These are phyloP conservation scores for Diplodia scrobiculata DNA, from an alignment of 2,329 filamentous ascomycete genomes.

Conservation along the genomic window DNA sequence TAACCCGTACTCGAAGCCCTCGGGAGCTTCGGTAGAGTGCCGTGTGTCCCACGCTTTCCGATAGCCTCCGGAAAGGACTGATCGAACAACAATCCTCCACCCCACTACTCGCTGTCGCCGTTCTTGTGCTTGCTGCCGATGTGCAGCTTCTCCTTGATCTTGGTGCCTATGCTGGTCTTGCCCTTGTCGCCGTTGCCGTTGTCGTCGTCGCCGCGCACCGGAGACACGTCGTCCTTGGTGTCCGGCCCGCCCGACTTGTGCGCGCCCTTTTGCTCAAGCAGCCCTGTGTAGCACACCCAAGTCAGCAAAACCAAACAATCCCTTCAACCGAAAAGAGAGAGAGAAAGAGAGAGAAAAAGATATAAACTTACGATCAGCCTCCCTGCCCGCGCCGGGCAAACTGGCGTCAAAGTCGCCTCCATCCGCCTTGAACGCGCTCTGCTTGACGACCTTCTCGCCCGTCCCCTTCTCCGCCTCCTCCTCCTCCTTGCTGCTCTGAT, in stretches of 20 bases:
- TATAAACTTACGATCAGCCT: slow-evolving; percentile 62
- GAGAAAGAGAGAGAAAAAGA: background rate
- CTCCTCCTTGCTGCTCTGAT: slow-evolving; percentile 32
- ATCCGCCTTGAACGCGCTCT: slow-evolving; percentile 62
- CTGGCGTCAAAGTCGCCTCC: slow-evolving; percentile 66
- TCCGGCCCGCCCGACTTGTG: slow-evolving; percentile 35
- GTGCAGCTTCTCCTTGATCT: slow-evolving; percentile 71
- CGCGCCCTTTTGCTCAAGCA: slow-evolving; percentile 59
- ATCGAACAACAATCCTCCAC: background rate
- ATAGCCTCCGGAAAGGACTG: too few relatives aligned
- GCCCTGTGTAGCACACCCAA: slow-evolving; percentile 44
- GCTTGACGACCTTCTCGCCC: slow-evolving; percentile 61
- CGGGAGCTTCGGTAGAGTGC: background rate
- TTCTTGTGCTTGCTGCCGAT: slow-evolving; percentile 36
- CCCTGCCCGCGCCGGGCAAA: slow-evolving; percentile 64
- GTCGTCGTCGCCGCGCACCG: slow-evolving; percentile 34
- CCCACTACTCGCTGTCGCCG: background rate
- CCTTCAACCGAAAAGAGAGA: too few relatives aligned
- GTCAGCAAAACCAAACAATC: background rate
- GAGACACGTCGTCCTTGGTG: slow-evolving; percentile 32
- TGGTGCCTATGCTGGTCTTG: slow-evolving; percentile 61
- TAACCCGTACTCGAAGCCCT: background rate
- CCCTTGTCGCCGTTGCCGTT: slow-evolving; percentile 29
- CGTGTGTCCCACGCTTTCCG: too few relatives aligned
- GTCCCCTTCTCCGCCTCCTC: slow-evolving; percentile 46